Conservation (phyloP, 2,329 filamentous ascomycete species). For the Fusarium camptoceras region DNA sequence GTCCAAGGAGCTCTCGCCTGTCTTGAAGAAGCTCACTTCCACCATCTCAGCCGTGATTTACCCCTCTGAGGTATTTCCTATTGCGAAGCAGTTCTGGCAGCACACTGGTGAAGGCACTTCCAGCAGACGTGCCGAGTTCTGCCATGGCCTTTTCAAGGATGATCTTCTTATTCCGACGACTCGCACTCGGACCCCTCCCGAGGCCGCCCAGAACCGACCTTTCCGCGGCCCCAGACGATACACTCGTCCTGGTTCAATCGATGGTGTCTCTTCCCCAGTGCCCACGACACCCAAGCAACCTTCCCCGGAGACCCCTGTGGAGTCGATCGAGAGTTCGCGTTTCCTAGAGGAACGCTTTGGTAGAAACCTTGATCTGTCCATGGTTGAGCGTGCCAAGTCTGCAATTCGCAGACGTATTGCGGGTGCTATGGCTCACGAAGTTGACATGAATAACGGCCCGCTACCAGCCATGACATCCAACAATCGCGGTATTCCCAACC, state of each 20-base stretch:
- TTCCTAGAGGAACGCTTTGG: constrained; percentile 97
- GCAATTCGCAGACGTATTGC: constrained; percentile 90
- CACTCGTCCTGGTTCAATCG: constrained; percentile 66
- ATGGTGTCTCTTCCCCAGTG: constrained; percentile 29
- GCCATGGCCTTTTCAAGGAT: constrained; percentile 78
- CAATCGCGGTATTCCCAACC: constrained; percentile 68
- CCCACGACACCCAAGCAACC: constrained; percentile 25
- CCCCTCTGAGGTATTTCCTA: constrained; percentile 71
- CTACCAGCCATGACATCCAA: constrained; percentile 53
- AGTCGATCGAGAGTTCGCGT: constrained; percentile 74
- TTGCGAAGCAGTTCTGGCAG: constrained; percentile 97
- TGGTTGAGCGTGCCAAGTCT: constrained; percentile 84
- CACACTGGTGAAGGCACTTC: constrained; percentile 94
- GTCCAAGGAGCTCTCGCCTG: constrained; percentile 62
- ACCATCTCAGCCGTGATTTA: constrained; percentile 79
- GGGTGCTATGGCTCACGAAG: constrained; percentile 80
- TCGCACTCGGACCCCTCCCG: constrained; percentile 43
- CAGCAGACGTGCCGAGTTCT: constrained; percentile 91
- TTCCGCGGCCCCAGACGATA: constrained; percentile 84
- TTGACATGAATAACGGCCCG: constrained; percentile 59
- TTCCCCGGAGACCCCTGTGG: constrained; percentile 47
- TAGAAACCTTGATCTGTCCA: constrained; percentile 83
- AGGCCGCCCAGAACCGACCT: constrained; percentile 48
- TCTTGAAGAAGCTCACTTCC: constrained; percentile 67
- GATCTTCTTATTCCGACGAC: constrained; percentile 63